Conservation (phyloP, 2,329 filamentous ascomycete genomes). For the Colletotrichum sansevieriae region DNA sequence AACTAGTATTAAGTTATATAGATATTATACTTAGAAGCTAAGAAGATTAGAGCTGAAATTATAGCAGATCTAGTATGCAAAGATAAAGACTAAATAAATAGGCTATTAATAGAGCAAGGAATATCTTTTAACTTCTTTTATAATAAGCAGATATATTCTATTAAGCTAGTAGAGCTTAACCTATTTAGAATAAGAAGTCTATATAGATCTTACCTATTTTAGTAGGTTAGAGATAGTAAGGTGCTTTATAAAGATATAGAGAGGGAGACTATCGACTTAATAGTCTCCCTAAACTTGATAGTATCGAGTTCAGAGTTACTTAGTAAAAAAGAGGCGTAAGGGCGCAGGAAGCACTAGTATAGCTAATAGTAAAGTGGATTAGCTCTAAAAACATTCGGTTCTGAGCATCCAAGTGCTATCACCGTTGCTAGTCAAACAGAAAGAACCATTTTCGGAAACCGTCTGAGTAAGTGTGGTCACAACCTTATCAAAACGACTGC, state of each 20-base stretch:
- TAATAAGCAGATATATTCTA: slow-evolving; percentile 45
- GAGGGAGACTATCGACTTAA: background rate
- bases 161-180: slow-evolving; percentile 58
- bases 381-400: too few relatives aligned
- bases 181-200: slow-evolving; percentile 58
- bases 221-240: slow-evolving; percentile 56
- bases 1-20: background rate
- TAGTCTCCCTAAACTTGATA: too few relatives aligned
- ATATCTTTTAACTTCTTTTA: slow-evolving; percentile 59
- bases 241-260: slow-evolving; percentile 51
- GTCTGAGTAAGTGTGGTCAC: too few relatives aligned
- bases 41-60: background rate
- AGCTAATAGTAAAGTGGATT: too few relatives aligned
- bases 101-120: slow-evolving; percentile 46
- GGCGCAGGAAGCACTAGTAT: too few relatives aligned
- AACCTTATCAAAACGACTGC: too few relatives aligned
- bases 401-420: too few relatives aligned
- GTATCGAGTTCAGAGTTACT: background rate
- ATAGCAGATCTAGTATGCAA: background rate
- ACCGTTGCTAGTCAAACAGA: too few relatives aligned
- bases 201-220: slow-evolving; percentile 61
- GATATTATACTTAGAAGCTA: background rate
- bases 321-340: background rate
- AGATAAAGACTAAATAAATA: background rate
- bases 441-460: too few relatives aligned